phyloP scores from a whole-genome alignment of 2,329 filamentous ascomycete species.

The Cercospora citrullina region DNA sequence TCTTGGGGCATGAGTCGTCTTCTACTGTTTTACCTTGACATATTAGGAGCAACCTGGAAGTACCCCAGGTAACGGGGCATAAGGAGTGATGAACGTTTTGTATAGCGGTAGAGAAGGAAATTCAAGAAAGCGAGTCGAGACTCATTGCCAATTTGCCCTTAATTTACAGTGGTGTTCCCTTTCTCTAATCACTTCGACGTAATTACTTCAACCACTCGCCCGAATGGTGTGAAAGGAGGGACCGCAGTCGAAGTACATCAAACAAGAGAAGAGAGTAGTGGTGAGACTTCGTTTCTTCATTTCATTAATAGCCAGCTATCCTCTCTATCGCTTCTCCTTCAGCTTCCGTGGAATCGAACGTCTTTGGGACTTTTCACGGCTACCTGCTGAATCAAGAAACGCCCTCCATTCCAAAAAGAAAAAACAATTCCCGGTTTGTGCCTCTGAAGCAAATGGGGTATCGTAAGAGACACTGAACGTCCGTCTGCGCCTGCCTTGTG shows the following conservation, averaged over 20 bases:
- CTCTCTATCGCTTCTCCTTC: neutral
- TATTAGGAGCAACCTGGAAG: neutral
- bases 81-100: neutral
- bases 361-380: neutral
- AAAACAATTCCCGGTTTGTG: neutral
- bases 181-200: no score
- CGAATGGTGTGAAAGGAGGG: no score
- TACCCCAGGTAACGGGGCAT: neutral
- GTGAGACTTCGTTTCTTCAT: no score
- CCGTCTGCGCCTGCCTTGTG: neutral
- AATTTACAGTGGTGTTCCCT: no score
- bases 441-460: conserved; percentile 2
- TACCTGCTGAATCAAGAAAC: neutral
- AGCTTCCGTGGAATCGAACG: neutral
- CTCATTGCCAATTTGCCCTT: no score
- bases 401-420: neutral
- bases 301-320: no score
- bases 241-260: no score
- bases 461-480: neutral
- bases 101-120: neutral
- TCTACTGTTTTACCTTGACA: neutral
- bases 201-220: no score
- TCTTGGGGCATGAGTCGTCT: neutral
- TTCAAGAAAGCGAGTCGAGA: no score
- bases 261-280: no score